phyloP scores from a whole-genome alignment of 495 filamentous ascomycete genomes.

The Xeromyces bisporus region DNA sequence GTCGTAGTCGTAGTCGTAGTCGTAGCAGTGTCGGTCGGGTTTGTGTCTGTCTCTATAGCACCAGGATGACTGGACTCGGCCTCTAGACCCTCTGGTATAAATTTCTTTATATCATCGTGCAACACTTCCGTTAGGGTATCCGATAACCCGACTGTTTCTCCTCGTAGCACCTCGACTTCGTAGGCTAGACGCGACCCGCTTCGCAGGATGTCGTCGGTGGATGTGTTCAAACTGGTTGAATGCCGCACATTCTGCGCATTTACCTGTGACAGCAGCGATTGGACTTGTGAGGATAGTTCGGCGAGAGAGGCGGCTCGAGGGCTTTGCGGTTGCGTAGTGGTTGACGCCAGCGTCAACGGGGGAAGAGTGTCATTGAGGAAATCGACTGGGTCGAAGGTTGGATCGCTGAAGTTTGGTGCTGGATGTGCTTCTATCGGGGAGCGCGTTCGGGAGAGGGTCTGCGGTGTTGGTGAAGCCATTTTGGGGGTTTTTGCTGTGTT shows the following conservation, averaged over 20 bases:
- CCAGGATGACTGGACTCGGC: background rate
- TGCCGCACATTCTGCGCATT: constrained; percentile 73
- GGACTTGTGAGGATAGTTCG: constrained; percentile 64
- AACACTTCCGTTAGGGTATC: constrained; percentile 60
- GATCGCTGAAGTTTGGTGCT: constrained; percentile 40
- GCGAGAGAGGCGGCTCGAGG: constrained; percentile 43
- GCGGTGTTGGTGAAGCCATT: no score
- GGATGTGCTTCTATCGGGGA: background rate
- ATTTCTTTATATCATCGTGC: constrained; percentile 48
- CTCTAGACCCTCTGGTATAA: constrained; percentile 38
- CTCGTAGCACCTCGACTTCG: constrained; percentile 82
- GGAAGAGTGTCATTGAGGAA: constrained; percentile 70
- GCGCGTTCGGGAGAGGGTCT: background rate
- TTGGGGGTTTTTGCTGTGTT: no score
- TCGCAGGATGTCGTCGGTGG: constrained; percentile 89
- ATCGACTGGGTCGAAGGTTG: constrained; percentile 60
- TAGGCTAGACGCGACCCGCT: constrained; percentile 76
- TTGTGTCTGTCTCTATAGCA: background rate
- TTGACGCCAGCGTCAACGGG: constrained; percentile 25
- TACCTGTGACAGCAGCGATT: constrained; percentile 68
- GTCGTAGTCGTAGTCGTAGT: background rate
- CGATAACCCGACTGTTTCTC: constrained; percentile 61
- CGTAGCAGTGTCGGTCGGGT: no score
- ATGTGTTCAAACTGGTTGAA: constrained; percentile 63
- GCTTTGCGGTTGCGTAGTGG: constrained; percentile 24